Evolutionary conservation across 129 eudicot genomes (phyloP), one percentile per base, ranked within the genome.

Genomic region (Helianthus tuberosus): DNA sequence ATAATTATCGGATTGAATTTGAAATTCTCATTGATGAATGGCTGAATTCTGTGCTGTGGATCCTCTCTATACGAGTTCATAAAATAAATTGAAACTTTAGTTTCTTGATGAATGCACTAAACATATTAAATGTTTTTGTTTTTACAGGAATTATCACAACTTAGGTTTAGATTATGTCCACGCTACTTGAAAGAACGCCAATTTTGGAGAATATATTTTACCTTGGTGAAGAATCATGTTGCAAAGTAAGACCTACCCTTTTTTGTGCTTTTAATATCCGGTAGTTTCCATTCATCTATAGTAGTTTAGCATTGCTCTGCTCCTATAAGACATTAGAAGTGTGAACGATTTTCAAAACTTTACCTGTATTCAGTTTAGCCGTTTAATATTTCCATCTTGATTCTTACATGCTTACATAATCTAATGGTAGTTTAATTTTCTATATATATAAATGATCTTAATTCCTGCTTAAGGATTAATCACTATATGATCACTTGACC

Each of bases 121-220:
- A 17, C 9, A 36, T 74, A 39, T 82, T 49, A 17, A 41, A 46
- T 20, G 55, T 20, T 77, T 39, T 60, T 14, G 60, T 6, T 78
- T 61, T 76, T 77, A 27, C 97, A 90, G 98, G 96, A 88, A 83
- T 75, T 93, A 67, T 87, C 96, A 36, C 96, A 90, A 77, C 91
- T 93, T 67, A 87, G 98, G 72, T 93, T 90, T 77, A 84, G 72
- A 79, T 78, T 93, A 72, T 93, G 96, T 79, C 98, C 98, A 38
- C 79, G 98, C 70, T 81, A 82, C 85, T 64, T 93, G 86, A 89
- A 88, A 82, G 98, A 93, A 77, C 78, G 84, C 17, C 80, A 88
- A 25, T 93, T 93, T 83, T 93, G 98, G 98, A 93, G 91, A 74
- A 88, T 90, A 80, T 93, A 93, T 66, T 93, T 93, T 67, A 79